phyloP scores from a whole-genome alignment of 2,329 filamentous ascomycete genomes.

The Balansia obtecta region DNA sequence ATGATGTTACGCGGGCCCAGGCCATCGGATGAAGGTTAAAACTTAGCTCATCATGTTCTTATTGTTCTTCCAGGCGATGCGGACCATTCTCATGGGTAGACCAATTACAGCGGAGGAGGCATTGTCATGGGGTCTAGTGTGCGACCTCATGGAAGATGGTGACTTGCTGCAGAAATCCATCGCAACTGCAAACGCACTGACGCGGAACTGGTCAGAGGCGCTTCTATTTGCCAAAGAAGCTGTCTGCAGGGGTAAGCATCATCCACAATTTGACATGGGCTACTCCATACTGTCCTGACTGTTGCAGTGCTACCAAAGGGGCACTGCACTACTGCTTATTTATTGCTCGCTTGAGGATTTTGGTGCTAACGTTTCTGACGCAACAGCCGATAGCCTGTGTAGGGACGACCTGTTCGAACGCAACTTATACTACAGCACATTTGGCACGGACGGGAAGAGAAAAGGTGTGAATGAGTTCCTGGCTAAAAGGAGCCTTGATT shows the following conservation, averaged over 20 bases:
- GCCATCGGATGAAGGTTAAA: background rate
- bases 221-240: slow-evolving; percentile 17
- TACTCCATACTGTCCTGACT: background rate
- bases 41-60: background rate
- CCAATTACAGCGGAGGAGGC: slow-evolving; percentile 16
- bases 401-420: slow-evolving; percentile 22
- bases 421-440: slow-evolving; percentile 23
- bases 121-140: slow-evolving; percentile 14
- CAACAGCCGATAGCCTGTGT: slow-evolving; percentile 14
- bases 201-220: slow-evolving; percentile 13
- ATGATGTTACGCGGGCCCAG: background rate
- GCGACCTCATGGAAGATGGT: slow-evolving; percentile 15
- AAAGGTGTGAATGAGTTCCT: slow-evolving; percentile 18
- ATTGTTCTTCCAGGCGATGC: slow-evolving; percentile 15
- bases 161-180: slow-evolving; percentile 15
- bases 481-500: slow-evolving; percentile 10
- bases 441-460: slow-evolving; percentile 19
- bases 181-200: slow-evolving; percentile 13
- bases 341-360: background rate
- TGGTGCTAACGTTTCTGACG: slow-evolving; percentile 1
- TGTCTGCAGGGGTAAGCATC: slow-evolving; percentile 15
- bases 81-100: slow-evolving; percentile 15
- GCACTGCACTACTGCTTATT: background rate
- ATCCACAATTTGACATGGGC: background rate
- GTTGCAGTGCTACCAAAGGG: background rate